Evolutionary conservation across 106 monocot genomes (phyloP).

Genomic region (Posidonia australis): DNA sequence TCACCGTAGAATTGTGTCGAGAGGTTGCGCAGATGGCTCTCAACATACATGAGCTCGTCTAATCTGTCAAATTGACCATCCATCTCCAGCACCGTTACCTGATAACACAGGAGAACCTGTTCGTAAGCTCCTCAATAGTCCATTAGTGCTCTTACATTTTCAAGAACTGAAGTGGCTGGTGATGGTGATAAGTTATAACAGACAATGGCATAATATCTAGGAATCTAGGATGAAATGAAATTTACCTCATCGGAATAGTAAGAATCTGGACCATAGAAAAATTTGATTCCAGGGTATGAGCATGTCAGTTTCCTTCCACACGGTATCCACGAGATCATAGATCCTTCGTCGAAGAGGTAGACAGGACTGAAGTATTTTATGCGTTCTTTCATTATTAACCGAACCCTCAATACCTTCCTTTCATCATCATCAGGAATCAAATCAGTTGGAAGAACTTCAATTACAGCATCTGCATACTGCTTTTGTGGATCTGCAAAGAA

Average conservation of each 20-base stretch:
- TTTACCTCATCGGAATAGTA: conserved; percentile 69
- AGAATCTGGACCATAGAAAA: conserved; percentile 59
- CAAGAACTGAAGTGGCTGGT: not conserved
- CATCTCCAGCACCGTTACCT: conserved; percentile 91
- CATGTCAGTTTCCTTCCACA: conserved; percentile 84
- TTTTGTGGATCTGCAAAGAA: conserved; percentile 68
- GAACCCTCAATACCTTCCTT: conserved; percentile 59
- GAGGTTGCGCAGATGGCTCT: conserved; percentile 76
- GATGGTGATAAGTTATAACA: not conserved
- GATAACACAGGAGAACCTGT: not conserved
- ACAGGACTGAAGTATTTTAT: conserved; percentile 64
- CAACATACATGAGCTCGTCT: conserved; percentile 88
- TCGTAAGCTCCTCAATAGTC: not conserved
- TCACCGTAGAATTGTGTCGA: conserved; percentile 87
- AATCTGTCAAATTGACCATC: conserved; percentile 87
- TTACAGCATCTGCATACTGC: conserved; percentile 81
- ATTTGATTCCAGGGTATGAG: conserved; percentile 90
- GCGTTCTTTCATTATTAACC: conserved; percentile 73
- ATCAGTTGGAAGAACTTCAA: conserved; percentile 79
- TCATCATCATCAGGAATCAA: conserved; percentile 72
- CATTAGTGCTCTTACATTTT: not conserved
- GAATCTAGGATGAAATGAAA: not conserved
- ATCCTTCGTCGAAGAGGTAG: conserved; percentile 88
- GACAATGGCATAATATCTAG: too few species aligned
- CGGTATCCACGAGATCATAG: conserved; percentile 76